Conservation (phyloP, 306 rosid species). For the Castanea sativa region DNA sequence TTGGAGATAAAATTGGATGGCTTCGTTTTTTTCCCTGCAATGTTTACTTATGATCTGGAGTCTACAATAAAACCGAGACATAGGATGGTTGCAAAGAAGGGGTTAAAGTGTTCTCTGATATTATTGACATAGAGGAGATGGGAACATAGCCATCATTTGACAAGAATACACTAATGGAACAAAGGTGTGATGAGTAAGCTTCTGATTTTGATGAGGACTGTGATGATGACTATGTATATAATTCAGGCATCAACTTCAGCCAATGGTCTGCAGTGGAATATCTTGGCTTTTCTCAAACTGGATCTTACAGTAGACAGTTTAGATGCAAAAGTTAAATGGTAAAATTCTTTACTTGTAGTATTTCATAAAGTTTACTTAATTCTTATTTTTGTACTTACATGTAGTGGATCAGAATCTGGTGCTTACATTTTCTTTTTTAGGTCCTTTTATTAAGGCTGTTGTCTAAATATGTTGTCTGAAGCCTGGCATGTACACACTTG, state of each 20-base stretch:
- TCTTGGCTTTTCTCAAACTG: slow-evolving; percentile 12
- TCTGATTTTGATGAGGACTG: slow-evolving; percentile 65
- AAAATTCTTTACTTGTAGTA: slow-evolving; percentile 15
- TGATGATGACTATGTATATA: slow-evolving; percentile 50
- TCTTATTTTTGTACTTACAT: slow-evolving; percentile 7
- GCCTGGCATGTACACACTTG: no score
- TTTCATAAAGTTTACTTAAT: slow-evolving; percentile 4
- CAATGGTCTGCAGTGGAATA: slow-evolving; percentile 13
- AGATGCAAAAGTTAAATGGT: slow-evolving; percentile 25
- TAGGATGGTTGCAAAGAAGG: slow-evolving; percentile 56
- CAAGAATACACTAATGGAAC: slow-evolving; percentile 70
- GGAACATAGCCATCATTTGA: slow-evolving; percentile 62
- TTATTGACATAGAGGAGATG: slow-evolving; percentile 94
- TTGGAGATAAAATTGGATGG: slow-evolving; percentile 71
- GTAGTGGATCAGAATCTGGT: slow-evolving; percentile 15
- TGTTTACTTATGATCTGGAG: slow-evolving; percentile 86
- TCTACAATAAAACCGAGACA: slow-evolving; percentile 86
- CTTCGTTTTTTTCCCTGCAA: slow-evolving; percentile 76
- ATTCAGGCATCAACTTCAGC: slow-evolving; percentile 15
- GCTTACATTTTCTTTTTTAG: slow-evolving; percentile 1
- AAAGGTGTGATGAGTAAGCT: slow-evolving; percentile 62
- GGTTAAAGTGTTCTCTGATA: slow-evolving; percentile 79
- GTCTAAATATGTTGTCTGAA: no score
- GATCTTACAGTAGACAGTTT: slow-evolving; percentile 14
- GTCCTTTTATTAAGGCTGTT: no score